Evolutionary conservation across 495 filamentous ascomycete species (phyloP).

Genomic region (Lasiosphaeris hirsuta): DNA sequence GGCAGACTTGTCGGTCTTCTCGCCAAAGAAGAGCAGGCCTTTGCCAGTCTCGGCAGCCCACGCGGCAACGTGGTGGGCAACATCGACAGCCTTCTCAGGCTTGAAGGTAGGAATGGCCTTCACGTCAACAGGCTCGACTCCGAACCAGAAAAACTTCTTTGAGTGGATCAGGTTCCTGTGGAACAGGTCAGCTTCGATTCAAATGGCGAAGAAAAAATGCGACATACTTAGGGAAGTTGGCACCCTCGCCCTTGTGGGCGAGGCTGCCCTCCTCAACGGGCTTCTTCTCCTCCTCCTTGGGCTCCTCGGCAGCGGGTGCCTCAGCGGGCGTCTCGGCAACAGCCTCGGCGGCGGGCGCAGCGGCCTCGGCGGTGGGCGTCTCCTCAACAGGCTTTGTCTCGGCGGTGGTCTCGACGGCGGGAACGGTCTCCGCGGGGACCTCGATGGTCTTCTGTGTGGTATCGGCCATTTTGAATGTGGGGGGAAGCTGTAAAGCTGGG

Average conservation of each 20-base stretch:
- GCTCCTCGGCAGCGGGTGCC: slow-evolving; percentile 49
- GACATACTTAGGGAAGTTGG: slow-evolving; percentile 78
- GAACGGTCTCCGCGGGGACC: slow-evolving; percentile 41
- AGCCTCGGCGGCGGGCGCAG: slow-evolving; percentile 34
- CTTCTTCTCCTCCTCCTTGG: slow-evolving; percentile 58
- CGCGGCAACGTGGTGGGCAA: slow-evolving; percentile 74
- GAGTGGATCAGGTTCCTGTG: slow-evolving; percentile 46
- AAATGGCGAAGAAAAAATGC: background rate
- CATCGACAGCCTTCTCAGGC: slow-evolving; percentile 76
- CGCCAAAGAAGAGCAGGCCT: slow-evolving; percentile 85
- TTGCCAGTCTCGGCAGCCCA: slow-evolving; percentile 93
- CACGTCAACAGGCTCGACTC: slow-evolving; percentile 70
- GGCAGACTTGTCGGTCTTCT: slow-evolving; percentile 78
- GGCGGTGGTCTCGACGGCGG: slow-evolving; percentile 45
- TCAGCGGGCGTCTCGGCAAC: slow-evolving; percentile 37
- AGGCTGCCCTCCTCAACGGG: slow-evolving; percentile 72
- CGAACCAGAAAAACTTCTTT: slow-evolving; percentile 82
- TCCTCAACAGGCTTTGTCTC: slow-evolving; percentile 42
- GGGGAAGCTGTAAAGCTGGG: slow-evolving; percentile 25
- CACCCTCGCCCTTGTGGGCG: slow-evolving; percentile 80
- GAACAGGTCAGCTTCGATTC: slow-evolving; percentile 18
- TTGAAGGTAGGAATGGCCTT: slow-evolving; percentile 72
- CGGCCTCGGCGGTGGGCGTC: slow-evolving; percentile 32
- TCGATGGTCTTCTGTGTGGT: slow-evolving; percentile 46
- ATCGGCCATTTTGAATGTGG: slow-evolving; percentile 45